Percentiles rank a stretch among this genome's conserved stretches.
Conservation (phyloP, 192 early-diverging fungal genomes). For the Ambispora gerdemannii region DNA sequence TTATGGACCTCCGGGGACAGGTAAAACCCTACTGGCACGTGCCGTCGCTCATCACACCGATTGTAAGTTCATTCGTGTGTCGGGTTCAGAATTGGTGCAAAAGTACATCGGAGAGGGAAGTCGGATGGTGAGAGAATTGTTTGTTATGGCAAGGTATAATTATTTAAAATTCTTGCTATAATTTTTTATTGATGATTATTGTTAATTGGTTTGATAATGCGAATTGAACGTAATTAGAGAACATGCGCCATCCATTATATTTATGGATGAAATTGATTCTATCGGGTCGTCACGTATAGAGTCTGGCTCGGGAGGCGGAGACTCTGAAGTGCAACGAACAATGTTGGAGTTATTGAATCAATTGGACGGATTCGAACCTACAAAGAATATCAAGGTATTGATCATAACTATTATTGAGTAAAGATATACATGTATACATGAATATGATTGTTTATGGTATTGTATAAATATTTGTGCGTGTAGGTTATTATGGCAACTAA, state of each 20-base stretch:
- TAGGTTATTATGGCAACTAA: slow-evolving; percentile 85
- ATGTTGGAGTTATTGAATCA: slow-evolving; percentile 91
- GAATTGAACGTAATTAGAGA: slow-evolving; percentile 50
- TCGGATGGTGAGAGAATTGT: slow-evolving; percentile 88
- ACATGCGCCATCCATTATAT: slow-evolving; percentile 89
- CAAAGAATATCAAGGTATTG: slow-evolving; percentile 84
- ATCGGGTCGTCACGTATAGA: slow-evolving; percentile 86
- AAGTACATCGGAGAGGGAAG: slow-evolving; percentile 93
- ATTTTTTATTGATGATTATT: background rate
- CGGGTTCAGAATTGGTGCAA: slow-evolving; percentile 86
- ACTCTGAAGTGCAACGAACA: slow-evolving; percentile 87
- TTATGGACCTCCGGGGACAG: slow-evolving; percentile 86
- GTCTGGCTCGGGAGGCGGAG: slow-evolving; percentile 70
- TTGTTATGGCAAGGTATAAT: slow-evolving; percentile 76
- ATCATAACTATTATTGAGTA: background rate
- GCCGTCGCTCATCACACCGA: slow-evolving; percentile 93
- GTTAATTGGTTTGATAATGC: background rate
- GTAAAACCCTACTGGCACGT: slow-evolving; percentile 84
- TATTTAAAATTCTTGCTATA: background rate
- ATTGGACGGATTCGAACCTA: slow-evolving; percentile 85
- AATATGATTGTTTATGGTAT: no score
- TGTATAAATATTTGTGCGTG: no score
- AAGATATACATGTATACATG: no score
- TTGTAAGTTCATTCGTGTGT: slow-evolving; percentile 88
- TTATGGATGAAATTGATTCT: slow-evolving; percentile 92